A percentile compares a stretch with the other conserved stretches of the same genome.
These are phyloP conservation scores for Hortiboletus campestris DNA, from an alignment of 768 basidiomycete genomes.

Conservation along the genomic window DNA sequence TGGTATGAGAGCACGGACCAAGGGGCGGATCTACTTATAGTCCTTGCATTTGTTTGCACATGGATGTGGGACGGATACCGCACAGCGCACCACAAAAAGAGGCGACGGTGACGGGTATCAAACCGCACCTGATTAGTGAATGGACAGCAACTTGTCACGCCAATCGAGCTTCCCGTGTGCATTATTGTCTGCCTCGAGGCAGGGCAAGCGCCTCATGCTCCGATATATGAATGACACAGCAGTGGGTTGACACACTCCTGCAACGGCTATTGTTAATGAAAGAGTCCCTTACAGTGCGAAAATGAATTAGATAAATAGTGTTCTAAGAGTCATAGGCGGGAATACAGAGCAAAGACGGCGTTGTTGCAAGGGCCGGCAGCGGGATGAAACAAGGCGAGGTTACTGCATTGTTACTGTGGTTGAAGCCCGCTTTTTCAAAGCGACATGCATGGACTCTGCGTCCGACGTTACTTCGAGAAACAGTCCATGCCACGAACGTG, in stretches of 20 bases:
- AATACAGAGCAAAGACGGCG: not conserved
- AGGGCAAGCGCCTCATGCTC: slow-evolving; percentile 5
- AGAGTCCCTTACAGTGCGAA: not conserved
- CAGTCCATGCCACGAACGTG: not conserved
- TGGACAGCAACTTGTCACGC: not conserved
- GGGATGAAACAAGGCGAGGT: not conserved
- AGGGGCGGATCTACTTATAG: slow-evolving; percentile 18
- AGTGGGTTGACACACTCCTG: not conserved
- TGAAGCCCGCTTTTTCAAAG: too few relatives aligned
- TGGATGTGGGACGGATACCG: slow-evolving; percentile 16
- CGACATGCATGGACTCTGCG: too few relatives aligned
- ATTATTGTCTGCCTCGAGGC: slow-evolving; percentile 16
- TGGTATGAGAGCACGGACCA: not conserved
- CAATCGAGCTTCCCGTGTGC: not conserved
- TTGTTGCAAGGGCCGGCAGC: not conserved
- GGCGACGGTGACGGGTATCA: not conserved
- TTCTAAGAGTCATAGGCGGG: not conserved
- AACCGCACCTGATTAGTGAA: slow-evolving; percentile 3
- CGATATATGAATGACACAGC: slow-evolving; percentile 3
- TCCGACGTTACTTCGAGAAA: not conserved
- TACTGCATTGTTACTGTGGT: not conserved
- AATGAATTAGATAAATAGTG: not conserved
- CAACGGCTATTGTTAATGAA: not conserved
- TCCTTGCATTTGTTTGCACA: slow-evolving; percentile 3
- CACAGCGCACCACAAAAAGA: slow-evolving; percentile 12